Conservation (phyloP, 805 yeast genomes). For the Spathaspora passalidarum region DNA sequence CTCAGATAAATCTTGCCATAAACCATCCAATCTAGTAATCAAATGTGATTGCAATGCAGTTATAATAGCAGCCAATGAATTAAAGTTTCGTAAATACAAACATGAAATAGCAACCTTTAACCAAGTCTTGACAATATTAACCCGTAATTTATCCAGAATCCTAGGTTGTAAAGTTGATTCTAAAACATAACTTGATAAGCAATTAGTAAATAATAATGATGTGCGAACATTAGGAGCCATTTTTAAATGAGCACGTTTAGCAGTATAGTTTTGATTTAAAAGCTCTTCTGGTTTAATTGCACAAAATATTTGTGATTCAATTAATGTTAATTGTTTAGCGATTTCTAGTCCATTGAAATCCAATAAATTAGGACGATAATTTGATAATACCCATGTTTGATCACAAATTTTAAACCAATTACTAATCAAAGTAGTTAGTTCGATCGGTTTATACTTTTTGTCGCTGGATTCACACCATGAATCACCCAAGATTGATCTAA, state of each 20-base stretch:
- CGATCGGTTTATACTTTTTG: slow-evolving; percentile 27
- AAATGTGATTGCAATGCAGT: slow-evolving; percentile 73
- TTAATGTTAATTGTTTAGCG: slow-evolving; percentile 72
- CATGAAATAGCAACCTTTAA: slow-evolving; percentile 70
- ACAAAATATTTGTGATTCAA: slow-evolving; percentile 67
- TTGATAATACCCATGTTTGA: slow-evolving; percentile 56
- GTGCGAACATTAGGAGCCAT: slow-evolving; percentile 62
- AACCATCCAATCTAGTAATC: slow-evolving; percentile 54
- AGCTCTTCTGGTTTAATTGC: slow-evolving; percentile 64
- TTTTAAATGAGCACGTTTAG: slow-evolving; percentile 55
- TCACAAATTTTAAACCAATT: slow-evolving; percentile 52
- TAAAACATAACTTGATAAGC: slow-evolving; percentile 67
- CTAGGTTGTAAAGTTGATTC: slow-evolving; percentile 63
- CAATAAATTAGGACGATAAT: slow-evolving; percentile 49
- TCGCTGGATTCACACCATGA: slow-evolving; percentile 45
- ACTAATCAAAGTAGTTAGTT: slow-evolving; percentile 34
- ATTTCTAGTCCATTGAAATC: slow-evolving; percentile 69
- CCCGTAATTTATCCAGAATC: slow-evolving; percentile 46
- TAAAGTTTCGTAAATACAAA: slow-evolving; percentile 69
- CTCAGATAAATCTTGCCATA: slow-evolving; percentile 58
- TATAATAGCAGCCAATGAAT: slow-evolving; percentile 75
- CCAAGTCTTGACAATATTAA: slow-evolving; percentile 63
- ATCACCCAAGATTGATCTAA: slow-evolving; percentile 49
- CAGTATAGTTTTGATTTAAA: slow-evolving; percentile 59
- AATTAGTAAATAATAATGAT: slow-evolving; percentile 66